These are phyloP conservation scores for Colletotrichum gigasporum DNA, from an alignment of 2,329 filamentous ascomycete species.

Conservation along the genomic window DNA sequence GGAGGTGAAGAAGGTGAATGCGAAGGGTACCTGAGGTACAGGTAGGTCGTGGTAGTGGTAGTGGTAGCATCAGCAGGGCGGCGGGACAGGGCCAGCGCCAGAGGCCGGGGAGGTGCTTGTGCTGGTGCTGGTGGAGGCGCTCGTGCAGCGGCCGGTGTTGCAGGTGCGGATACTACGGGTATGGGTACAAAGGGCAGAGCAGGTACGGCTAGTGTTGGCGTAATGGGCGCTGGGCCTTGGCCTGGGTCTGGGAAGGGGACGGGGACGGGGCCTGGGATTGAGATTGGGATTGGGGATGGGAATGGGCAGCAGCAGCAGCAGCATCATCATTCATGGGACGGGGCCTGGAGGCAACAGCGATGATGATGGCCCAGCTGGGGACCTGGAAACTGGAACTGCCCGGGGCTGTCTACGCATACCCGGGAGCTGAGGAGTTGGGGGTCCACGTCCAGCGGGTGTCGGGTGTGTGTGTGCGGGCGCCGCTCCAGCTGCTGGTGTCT, in stretches of 20 bases:
- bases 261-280: too few relatives aligned
- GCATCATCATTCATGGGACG: too few relatives aligned
- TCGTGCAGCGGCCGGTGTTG: not conserved
- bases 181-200: not conserved
- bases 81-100: not conserved
- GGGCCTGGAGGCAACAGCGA: not conserved
- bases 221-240: not conserved
- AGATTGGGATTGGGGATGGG: too few relatives aligned
- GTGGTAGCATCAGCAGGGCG: not conserved
- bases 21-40: not conserved
- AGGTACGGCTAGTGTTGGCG: not conserved
- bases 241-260: too few relatives aligned
- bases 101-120: conserved; percentile 12
- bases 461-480: too few relatives aligned
- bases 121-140: not conserved
- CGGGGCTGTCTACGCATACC: not conserved
- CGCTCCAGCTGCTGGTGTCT: too few relatives aligned
- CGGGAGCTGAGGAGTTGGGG: too few relatives aligned
- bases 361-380: not conserved
- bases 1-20: not conserved
- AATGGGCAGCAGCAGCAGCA: too few relatives aligned
- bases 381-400: not conserved
- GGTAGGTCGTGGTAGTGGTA: not conserved
- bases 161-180: not conserved
- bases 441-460: too few relatives aligned